A percentile compares a stretch with the other conserved stretches of the same genome.
These are phyloP conservation scores for Alternaria dauci DNA, from an alignment of 2,329 filamentous ascomycete species.

Conservation along the genomic window DNA sequence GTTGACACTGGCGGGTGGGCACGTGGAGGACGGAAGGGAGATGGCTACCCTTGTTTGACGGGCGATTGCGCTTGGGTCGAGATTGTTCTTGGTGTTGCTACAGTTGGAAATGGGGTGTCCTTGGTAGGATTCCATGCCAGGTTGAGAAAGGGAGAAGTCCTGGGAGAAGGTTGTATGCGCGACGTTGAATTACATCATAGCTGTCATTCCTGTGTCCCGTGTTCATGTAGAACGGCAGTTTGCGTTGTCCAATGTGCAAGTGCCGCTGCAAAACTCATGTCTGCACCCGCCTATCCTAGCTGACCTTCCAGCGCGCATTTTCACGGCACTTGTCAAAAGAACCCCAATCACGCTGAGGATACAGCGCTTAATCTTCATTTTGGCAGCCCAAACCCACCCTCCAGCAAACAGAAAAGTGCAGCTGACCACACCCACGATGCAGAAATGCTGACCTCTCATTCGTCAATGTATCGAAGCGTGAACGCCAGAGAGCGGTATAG, in stretches of 20 bases:
- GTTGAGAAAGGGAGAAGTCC: not conserved
- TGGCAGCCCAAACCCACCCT: conserved; percentile 20
- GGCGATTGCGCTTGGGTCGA: conserved; percentile 3
- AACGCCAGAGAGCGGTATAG: conserved; percentile 11
- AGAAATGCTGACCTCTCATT: conserved; percentile 6
- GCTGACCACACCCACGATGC: conserved; percentile 24
- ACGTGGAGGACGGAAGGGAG: conserved; percentile 1
- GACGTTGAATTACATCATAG: not conserved
- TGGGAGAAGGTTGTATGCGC: not conserved
- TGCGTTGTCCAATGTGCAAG: not conserved
- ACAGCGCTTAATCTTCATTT: conserved; percentile 8
- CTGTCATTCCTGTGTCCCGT: not conserved
- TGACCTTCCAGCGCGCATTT: not conserved
- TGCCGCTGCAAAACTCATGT: conserved; percentile 1
- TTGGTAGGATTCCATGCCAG: not conserved
- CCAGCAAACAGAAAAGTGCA: conserved; percentile 14
- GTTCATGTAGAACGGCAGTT: not conserved
- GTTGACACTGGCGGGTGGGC: conserved; percentile 1
- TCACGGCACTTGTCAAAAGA: conserved; percentile 2
- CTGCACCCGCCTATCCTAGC: not conserved
- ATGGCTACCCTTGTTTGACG: not conserved
- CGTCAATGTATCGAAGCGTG: conserved; percentile 12
- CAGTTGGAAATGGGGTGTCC: not conserved
- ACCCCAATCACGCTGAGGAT: conserved; percentile 1
- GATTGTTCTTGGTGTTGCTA: conserved; percentile 3